Evolutionary conservation across 2,329 filamentous ascomycete genomes (phyloP).

Genomic region (Camillea tinctor): DNA sequence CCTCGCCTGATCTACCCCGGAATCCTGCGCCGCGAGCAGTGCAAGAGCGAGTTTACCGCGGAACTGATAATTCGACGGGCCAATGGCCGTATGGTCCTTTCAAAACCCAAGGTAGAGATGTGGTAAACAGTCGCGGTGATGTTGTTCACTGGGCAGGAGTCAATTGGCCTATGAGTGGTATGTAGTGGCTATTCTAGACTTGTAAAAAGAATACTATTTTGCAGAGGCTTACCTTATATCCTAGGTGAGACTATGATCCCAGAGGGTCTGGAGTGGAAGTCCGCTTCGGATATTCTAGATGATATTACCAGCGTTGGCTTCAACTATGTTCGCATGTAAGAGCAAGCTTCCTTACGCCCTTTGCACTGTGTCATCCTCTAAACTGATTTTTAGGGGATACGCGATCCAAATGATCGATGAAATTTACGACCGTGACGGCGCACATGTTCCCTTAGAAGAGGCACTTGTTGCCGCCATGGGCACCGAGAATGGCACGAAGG

Average conservation of each 20-base stretch:
- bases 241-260: conserved; percentile 53
- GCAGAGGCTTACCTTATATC: background rate
- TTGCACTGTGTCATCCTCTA: background rate
- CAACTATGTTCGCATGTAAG: conserved; percentile 52
- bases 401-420: conserved; percentile 57
- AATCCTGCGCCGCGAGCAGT: conserved; percentile 7
- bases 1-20: conserved; percentile 6
- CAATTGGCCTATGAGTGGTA: conserved; percentile 38
- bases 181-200: conserved; percentile 16
- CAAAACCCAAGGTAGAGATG: conserved; percentile 36
- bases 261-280: conserved; percentile 54
- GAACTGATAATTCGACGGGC: conserved; percentile 18
- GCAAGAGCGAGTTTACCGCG: conserved; percentile 10
- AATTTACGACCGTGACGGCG: conserved; percentile 38
- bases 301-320: conserved; percentile 50
- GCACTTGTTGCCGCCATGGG: conserved; percentile 43
- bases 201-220: background rate
- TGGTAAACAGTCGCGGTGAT: conserved; percentile 37
- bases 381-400: conserved; percentile 39
- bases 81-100: conserved; percentile 40
- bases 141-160: conserved; percentile 37
- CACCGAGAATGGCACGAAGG: conserved; percentile 45
- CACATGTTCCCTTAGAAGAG: conserved; percentile 38
- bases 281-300: conserved; percentile 47
- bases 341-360: background rate